Conservation (phyloP, 768 basidiomycete genomes). For the Auriscalpium orientale region DNA sequence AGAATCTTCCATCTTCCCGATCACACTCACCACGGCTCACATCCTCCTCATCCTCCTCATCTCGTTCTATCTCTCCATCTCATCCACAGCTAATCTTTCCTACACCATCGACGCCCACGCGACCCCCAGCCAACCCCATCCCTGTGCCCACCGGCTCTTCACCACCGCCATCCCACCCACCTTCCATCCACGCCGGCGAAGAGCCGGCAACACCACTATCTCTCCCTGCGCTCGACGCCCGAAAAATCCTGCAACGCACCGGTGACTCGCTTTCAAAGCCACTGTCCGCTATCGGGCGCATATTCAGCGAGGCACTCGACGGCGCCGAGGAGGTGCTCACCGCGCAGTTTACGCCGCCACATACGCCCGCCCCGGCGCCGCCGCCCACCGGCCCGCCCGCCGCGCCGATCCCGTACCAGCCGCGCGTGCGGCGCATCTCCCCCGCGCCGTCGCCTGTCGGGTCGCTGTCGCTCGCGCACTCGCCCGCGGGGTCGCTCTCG, state of each 20-base stretch:
- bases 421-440: constrained; percentile 50
- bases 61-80: constrained; percentile 24
- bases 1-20: constrained; percentile 34
- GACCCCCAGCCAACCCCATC: constrained; percentile 10
- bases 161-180: not conserved
- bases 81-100: constrained; percentile 23
- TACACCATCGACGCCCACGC: constrained; percentile 9
- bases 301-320: constrained; percentile 80
- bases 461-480: constrained; percentile 14
- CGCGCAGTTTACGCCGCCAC: constrained; percentile 21
- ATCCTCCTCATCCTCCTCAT: constrained; percentile 24
- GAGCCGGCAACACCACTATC: constrained; percentile 81
- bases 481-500: constrained; percentile 26
- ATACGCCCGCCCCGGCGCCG: constrained; percentile 1
- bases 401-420: constrained; percentile 48
- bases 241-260: constrained; percentile 78
- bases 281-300: constrained; percentile 80
- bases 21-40: constrained; percentile 24
- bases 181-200: constrained; percentile 62
- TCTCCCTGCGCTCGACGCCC: constrained; percentile 64
- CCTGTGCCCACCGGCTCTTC: constrained; percentile 8
- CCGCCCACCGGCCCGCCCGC: constrained; percentile 34
- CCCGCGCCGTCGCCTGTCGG: constrained; percentile 29
- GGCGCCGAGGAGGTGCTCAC: constrained; percentile 41
- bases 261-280: constrained; percentile 89